Percentiles rank a stretch among this genome's conserved stretches.
These are phyloP conservation scores for Aspergillus sp. DNA, from an alignment of 2,329 filamentous ascomycete genomes.

Conservation along the genomic window DNA sequence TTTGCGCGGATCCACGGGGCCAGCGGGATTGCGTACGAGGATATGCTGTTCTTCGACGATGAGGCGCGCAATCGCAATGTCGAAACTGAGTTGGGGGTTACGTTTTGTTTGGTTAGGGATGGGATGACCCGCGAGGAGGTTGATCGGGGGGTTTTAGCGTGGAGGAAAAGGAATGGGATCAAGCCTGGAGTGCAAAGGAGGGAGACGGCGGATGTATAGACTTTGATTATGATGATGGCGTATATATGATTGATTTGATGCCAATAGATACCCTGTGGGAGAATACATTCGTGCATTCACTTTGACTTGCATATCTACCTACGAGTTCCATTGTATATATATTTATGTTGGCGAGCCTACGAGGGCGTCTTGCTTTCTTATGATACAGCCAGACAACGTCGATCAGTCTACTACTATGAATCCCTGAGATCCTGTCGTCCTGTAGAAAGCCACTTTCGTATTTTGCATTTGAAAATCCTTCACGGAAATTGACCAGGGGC, in stretches of 20 bases:
- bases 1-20: slow-evolving; percentile 65
- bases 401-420: too few relatives aligned
- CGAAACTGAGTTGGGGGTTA: slow-evolving; percentile 62
- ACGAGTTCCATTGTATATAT: too few relatives aligned
- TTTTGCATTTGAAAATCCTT: too few relatives aligned
- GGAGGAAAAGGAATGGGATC: slow-evolving; percentile 63
- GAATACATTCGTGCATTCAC: too few relatives aligned
- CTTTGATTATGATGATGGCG: neutral
- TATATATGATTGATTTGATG: neutral
- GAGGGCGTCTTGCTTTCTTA: too few relatives aligned
- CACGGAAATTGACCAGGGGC: too few relatives aligned
- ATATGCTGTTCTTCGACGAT: slow-evolving; percentile 96
- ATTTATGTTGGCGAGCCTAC: too few relatives aligned
- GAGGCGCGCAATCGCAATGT: slow-evolving; percentile 81
- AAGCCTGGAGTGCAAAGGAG: slow-evolving; percentile 13
- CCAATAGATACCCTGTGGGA: too few relatives aligned
- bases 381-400: too few relatives aligned
- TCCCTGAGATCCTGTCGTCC: too few relatives aligned
- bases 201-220: neutral
- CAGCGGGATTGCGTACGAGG: slow-evolving; percentile 63
- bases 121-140: slow-evolving; percentile 70
- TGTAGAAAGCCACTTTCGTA: too few relatives aligned
- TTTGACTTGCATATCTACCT: too few relatives aligned
- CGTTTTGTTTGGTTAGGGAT: slow-evolving; percentile 73
- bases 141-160: slow-evolving; percentile 69